Percentiles rank a stretch among this genome's conserved stretches.
Conservation (phyloP, 768 basidiomycete species). For the Phaeotremella skinneri region DNA sequence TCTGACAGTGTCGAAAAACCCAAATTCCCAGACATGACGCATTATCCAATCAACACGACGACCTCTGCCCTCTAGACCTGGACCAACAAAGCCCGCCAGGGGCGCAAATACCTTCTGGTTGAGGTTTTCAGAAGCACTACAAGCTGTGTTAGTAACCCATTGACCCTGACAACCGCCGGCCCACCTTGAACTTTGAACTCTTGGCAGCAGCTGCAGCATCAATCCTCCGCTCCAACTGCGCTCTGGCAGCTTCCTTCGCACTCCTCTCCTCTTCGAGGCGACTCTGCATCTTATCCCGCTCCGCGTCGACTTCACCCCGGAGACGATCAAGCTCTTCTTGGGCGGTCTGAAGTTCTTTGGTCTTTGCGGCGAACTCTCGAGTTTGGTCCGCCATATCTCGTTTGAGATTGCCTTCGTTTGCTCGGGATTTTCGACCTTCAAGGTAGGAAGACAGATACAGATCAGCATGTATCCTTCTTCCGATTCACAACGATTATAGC, state of each 20-base stretch:
- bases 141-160: background rate
- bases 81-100: too few relatives aligned
- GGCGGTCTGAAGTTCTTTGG: conserved; percentile 70
- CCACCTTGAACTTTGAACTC: conserved; percentile 72
- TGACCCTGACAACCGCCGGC: background rate
- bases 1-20: too few relatives aligned
- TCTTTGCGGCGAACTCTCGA: conserved; percentile 64
- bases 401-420: conserved; percentile 86
- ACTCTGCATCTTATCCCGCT: conserved; percentile 81
- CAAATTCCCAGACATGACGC: too few relatives aligned
- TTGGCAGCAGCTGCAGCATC: conserved; percentile 73
- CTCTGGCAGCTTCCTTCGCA: conserved; percentile 82
- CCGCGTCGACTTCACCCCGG: conserved; percentile 76
- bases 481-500: too few relatives aligned
- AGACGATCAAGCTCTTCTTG: conserved; percentile 75
- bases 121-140: conserved; percentile 13
- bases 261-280: conserved; percentile 80
- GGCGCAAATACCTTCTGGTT: too few relatives aligned
- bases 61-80: too few relatives aligned
- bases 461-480: too few relatives aligned
- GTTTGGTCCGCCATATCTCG: conserved; percentile 77
- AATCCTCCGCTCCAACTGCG: conserved; percentile 79
- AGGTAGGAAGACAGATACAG: too few relatives aligned
- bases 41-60: too few relatives aligned
- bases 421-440: conserved; percentile 84